Evolutionary conservation across 441 rosid genomes (phyloP).

Genomic region (Erodium trifolium): DNA sequence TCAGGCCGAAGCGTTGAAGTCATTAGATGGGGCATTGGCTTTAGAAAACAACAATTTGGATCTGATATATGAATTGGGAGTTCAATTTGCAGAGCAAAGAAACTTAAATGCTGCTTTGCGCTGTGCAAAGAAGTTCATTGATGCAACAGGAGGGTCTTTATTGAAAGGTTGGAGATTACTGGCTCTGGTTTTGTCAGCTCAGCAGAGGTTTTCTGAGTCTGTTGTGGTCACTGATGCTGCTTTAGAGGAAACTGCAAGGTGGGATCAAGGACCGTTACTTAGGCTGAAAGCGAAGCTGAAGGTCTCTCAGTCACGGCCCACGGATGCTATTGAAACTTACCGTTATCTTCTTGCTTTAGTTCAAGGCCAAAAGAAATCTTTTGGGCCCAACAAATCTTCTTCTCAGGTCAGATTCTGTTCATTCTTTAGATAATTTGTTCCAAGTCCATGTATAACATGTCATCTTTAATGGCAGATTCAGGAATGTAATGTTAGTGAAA

Average conservation of each 20-base stretch:
- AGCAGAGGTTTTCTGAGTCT: slow-evolving; percentile 76
- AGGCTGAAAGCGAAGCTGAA: slow-evolving; percentile 80
- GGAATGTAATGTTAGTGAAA: slow-evolving; percentile 58
- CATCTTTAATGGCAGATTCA: slow-evolving; percentile 31
- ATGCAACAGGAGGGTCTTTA: slow-evolving; percentile 72
- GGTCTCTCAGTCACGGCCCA: slow-evolving; percentile 53
- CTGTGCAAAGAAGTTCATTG: slow-evolving; percentile 57
- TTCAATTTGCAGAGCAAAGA: slow-evolving; percentile 78
- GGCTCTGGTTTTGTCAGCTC: slow-evolving; percentile 73
- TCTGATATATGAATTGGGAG: slow-evolving; percentile 69
- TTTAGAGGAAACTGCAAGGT: slow-evolving; percentile 79
- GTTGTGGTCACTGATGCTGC: slow-evolving; percentile 85
- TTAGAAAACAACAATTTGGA: slow-evolving; percentile 65
- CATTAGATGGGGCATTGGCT: slow-evolving; percentile 54
- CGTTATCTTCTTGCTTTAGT: slow-evolving; percentile 82
- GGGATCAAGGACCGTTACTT: slow-evolving; percentile 80
- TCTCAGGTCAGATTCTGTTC: slow-evolving; percentile 41
- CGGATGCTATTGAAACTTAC: slow-evolving; percentile 75
- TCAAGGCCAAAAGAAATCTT: slow-evolving; percentile 83
- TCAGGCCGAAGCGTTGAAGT: slow-evolving; percentile 73
- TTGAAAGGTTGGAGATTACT: slow-evolving; percentile 89
- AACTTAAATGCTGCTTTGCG: slow-evolving; percentile 59
- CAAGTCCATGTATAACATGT: neutral
- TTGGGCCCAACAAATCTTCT: slow-evolving; percentile 47
- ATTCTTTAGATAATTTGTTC: slow-evolving; percentile 10